These are phyloP conservation scores for Plasmodium malariae DNA, from an alignment of 169 alveolate genomes.

Conservation along the genomic window DNA sequence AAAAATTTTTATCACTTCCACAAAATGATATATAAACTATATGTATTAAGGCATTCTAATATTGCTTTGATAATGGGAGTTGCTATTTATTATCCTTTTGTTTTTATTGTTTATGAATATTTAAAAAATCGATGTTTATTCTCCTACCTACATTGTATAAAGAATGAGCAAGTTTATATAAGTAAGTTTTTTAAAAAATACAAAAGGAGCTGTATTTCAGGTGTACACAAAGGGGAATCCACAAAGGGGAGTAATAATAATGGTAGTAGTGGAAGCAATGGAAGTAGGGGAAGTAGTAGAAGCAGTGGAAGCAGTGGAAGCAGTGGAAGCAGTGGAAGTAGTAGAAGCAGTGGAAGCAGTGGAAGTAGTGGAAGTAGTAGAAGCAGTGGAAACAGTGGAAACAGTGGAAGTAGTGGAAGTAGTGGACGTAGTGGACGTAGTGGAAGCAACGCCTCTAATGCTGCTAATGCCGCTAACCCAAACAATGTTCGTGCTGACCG, in stretches of 20 bases:
- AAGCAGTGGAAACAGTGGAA: too few species aligned
- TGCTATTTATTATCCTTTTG: conserved; percentile 67
- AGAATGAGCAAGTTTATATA: conserved; percentile 30
- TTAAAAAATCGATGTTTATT: conserved; percentile 51
- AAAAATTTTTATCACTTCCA: conserved; percentile 54
- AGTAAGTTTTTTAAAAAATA: conserved; percentile 5
- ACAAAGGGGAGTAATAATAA: not conserved
- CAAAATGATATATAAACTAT: conserved; percentile 45
- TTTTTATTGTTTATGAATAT: conserved; percentile 72
- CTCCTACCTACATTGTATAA: conserved; percentile 52
- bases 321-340: too few species aligned
- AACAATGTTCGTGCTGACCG: too few species aligned
- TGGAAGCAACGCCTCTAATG: too few species aligned
- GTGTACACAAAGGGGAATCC: not conserved
- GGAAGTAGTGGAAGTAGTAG: too few species aligned
- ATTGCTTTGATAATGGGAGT: conserved; percentile 74
- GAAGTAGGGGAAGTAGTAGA: not conserved
- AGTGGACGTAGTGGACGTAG: too few species aligned
- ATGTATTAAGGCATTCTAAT: conserved; percentile 67
- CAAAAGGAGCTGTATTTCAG: not conserved
- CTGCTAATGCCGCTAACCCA: too few species aligned
- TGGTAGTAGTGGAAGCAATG: not conserved
- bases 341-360: too few species aligned
- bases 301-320: too few species aligned
- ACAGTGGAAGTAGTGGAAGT: too few species aligned